Conservation (phyloP, 768 basidiomycete species). For the Trametopsis cervina region DNA sequence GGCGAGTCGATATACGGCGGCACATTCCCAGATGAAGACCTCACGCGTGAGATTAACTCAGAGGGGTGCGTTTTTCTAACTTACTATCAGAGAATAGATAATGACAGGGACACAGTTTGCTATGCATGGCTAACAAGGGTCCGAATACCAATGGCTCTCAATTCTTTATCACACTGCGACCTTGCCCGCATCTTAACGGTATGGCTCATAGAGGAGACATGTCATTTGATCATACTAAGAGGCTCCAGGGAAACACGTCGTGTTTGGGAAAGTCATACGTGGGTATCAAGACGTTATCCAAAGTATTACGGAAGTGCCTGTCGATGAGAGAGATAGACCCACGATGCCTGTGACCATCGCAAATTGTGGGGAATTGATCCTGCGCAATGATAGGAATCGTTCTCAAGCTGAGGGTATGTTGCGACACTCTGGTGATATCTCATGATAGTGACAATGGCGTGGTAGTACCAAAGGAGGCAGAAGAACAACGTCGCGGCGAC, state of each 20-base stretch:
- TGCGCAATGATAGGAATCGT: slow-evolving; percentile 33
- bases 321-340: slow-evolving; percentile 74
- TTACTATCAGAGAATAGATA: too few species aligned
- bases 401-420: not conserved
- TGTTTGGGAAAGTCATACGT: slow-evolving; percentile 42
- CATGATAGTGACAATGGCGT: not conserved
- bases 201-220: slow-evolving; percentile 17
- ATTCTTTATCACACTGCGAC: slow-evolving; percentile 79
- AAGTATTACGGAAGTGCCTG: slow-evolving; percentile 54
- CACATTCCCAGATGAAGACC: slow-evolving; percentile 73
- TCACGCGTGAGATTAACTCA: slow-evolving; percentile 53
- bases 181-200: slow-evolving; percentile 71
- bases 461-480: not conserved
- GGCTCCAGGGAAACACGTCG: slow-evolving; percentile 49
- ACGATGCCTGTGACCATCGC: slow-evolving; percentile 56
- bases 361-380: slow-evolving; percentile 82
- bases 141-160: slow-evolving; percentile 83
- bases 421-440: not conserved
- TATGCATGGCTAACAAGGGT: slow-evolving; percentile 89
- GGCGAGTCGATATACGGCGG: slow-evolving; percentile 79
- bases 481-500: not conserved
- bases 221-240: not conserved
- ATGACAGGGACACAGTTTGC: slow-evolving; percentile 40
- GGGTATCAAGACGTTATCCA: slow-evolving; percentile 56
- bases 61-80: slow-evolving; percentile 48